Evolutionary conservation across 495 filamentous ascomycete genomes (phyloP), one percentile per base, ranked within the genome.

Genomic region (Sordaria brevicollis): DNA sequence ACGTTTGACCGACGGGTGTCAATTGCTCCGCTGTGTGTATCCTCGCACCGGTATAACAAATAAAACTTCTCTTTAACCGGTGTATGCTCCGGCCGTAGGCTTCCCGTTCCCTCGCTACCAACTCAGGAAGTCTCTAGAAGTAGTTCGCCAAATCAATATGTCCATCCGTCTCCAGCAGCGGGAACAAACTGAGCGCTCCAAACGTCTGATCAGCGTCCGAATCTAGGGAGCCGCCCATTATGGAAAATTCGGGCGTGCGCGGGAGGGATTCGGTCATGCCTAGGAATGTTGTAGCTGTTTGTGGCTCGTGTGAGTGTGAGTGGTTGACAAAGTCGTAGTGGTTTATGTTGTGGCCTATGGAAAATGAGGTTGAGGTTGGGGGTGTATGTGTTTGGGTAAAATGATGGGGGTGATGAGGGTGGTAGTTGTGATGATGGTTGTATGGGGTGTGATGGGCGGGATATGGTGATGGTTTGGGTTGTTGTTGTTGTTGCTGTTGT

Each of bases 121-220:
- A n/a, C n/a, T n/a, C n/a, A n/a, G n/a, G n/a, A n/a, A n/a, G n/a
- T n/a, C n/a, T n/a, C n/a, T n/a, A 81, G 35, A 82, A 74, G 39
- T 79, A 80, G 69, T 82, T 80, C 4, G 79, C 79, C 65, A 83
- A 74, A 69, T 83, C 81, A 36, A 83, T 82, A 39, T 83, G 81
- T 0, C 81, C 81, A 65, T 81, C 79, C 3, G 76, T 76, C 49
- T 83, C 81, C 7, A 83, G 74, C 66, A 83, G 36, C n/a, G 81
- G 80, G 36, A 82, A 83, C 3, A 83, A 66, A 41, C 82, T 82
- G 41, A 83, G 71, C 2, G 80, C 79, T 3, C 81, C 80, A 70
- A 82, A 81, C 17, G 76, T 75, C 10, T 81, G 78, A 31, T 82
- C 79, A 11, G 75, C 66, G 9, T 77, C 78, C 34, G 74, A 65